Percentiles rank a stretch among this genome's conserved stretches.
Evolutionary conservation across 176 grass and related monocot species (phyloP).

Genomic region (Oryza rufipogon): DNA sequence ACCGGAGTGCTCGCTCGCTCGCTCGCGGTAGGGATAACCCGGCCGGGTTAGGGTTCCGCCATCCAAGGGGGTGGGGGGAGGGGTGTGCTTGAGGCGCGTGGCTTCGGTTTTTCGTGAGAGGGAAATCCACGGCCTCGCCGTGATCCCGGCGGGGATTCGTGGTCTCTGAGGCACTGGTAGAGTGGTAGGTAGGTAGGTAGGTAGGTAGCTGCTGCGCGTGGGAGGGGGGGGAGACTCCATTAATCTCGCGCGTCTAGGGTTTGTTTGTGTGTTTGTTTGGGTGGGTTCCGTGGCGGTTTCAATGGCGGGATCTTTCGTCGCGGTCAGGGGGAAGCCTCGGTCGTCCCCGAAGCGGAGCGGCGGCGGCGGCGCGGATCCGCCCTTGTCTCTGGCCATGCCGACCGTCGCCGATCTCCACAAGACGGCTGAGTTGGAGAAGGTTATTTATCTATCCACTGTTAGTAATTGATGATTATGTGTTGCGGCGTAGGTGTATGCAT

Average conservation of each 20-base stretch:
- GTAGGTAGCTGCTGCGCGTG: not conserved
- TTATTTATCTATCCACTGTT: not conserved
- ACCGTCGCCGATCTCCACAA: constrained; percentile 67
- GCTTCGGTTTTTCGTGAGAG: not conserved
- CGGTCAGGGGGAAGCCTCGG: constrained; percentile 27
- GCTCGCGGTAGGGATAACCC: not conserved
- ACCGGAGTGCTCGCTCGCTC: not conserved
- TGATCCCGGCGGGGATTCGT: not conserved
- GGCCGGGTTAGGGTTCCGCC: constrained; percentile 2
- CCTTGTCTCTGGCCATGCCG: constrained; percentile 66
- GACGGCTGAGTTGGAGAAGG: constrained; percentile 77
- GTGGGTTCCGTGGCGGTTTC: not conserved
- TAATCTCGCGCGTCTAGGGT: not conserved
- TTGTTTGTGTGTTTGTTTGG: not conserved
- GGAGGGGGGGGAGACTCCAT: not conserved
- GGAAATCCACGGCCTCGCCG: not conserved
- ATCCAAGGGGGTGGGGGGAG: not conserved
- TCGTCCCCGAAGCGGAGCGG: constrained; percentile 53
- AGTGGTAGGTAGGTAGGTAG: too few species aligned
- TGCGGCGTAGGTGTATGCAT: not conserved
- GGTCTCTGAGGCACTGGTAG: not conserved
- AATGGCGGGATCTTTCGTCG: constrained; percentile 58
- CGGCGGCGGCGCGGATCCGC: constrained; percentile 63
- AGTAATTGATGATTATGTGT: not conserved
- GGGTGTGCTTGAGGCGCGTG: not conserved